Evolutionary conservation across 1,284 basidiomycete genomes (phyloP).

Genomic region (Psilocybe mexicana): DNA sequence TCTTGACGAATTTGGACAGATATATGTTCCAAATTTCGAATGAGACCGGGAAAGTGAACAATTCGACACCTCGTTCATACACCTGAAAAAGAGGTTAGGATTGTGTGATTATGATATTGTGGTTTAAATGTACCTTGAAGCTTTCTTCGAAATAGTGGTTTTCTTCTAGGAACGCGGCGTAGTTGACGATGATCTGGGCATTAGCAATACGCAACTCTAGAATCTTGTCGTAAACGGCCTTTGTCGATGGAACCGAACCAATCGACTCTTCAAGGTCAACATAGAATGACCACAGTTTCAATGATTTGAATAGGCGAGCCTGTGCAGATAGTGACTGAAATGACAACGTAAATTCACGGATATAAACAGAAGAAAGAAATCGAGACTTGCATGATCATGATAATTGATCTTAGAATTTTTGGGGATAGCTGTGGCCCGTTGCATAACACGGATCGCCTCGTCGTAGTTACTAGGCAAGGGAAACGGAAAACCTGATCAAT

Average conservation of each 20-base stretch:
- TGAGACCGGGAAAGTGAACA: constrained; percentile 97
- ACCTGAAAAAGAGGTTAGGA: constrained; percentile 48
- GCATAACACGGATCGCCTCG: constrained; percentile 93
- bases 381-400: constrained; percentile 84
- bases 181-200: constrained; percentile 96
- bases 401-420: constrained; percentile 92
- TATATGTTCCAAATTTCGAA: constrained; percentile 99
- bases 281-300: constrained; percentile 99
- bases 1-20: constrained; percentile 94
- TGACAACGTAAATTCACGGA: constrained; percentile 16
- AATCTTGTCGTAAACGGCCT: constrained; percentile 95
- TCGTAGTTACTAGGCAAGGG: constrained; percentile 80
- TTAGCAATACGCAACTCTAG: constrained; percentile 98
- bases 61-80: constrained; percentile 95
- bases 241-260: constrained; percentile 90
- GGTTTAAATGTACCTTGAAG: constrained; percentile 73
- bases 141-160: constrained; percentile 98
- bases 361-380: not conserved
- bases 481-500: constrained; percentile 2
- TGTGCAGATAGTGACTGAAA: constrained; percentile 80
- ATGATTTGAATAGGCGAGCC: constrained; percentile 91
- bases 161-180: constrained; percentile 95
- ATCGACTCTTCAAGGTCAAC: constrained; percentile 97
- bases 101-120: not conserved
- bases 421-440: constrained; percentile 89